Evolutionary conservation across 2,329 filamentous ascomycete species (phyloP).

Genomic region (Teratosphaeria gauchensis): DNA sequence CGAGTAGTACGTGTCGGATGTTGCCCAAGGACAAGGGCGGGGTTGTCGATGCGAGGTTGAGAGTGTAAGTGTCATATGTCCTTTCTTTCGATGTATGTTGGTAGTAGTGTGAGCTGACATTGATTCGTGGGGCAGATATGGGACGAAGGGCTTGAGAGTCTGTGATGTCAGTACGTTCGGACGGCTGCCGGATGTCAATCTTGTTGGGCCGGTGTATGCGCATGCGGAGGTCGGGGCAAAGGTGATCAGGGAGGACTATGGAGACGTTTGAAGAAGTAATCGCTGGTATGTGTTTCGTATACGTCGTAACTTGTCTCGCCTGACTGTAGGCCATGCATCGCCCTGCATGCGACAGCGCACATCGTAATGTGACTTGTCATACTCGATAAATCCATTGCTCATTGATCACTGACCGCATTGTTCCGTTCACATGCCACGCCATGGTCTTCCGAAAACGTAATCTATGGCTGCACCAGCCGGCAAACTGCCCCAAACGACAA

Average conservation of each 20-base stretch:
- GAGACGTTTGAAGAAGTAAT: background rate
- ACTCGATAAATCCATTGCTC: too few species aligned
- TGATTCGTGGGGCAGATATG: slow-evolving; percentile 3
- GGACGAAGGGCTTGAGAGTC: slow-evolving; percentile 15
- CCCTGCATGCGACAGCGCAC: too few species aligned
- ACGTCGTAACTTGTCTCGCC: too few species aligned
- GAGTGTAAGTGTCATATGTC: slow-evolving; percentile 7
- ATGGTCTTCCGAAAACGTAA: too few species aligned
- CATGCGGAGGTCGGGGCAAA: slow-evolving; percentile 25
- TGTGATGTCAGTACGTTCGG: slow-evolving; percentile 22
- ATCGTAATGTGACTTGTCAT: too few species aligned
- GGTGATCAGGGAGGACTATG: slow-evolving; percentile 22
- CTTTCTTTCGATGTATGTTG: background rate
- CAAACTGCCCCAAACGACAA: too few species aligned
- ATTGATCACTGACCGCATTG: too few species aligned
- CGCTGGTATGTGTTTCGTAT: too few species aligned
- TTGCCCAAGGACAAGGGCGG: slow-evolving; percentile 11
- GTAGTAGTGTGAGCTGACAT: background rate
- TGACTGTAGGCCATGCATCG: too few species aligned
- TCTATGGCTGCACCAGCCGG: too few species aligned
- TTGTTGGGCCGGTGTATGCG: slow-evolving; percentile 21
- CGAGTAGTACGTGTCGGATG: slow-evolving; percentile 12
- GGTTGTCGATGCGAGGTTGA: slow-evolving; percentile 16
- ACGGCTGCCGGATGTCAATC: slow-evolving; percentile 19
- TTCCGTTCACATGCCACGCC: too few species aligned